Evolutionary conservation across 139 green algal species (phyloP), one percentile per base, ranked within the genome.

Genomic region (Coelastrella sp.): DNA sequence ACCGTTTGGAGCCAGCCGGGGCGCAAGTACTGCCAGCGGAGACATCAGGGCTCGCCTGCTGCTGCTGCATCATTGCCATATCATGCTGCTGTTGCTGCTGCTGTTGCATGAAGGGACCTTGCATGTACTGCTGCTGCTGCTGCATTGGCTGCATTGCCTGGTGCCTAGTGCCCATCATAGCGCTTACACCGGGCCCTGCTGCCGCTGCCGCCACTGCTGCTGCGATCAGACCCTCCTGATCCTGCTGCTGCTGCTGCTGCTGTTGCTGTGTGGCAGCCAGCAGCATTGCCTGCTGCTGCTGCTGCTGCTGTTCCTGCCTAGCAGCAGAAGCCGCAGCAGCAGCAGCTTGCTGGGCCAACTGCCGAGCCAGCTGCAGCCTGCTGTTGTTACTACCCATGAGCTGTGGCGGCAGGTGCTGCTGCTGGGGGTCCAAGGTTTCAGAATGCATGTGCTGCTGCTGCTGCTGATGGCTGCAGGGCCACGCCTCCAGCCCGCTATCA

Each of bases 1-100:
- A 17, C 3, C 74, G 7, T 23, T 80, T 80, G 74, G 5, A 59
- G 10, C 22, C 74, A n/a, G 58, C 23, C 0, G 78, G 56, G 7
- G 78, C 80, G 7, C 58, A 85, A 22, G 56, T 85, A 58, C 80
- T 85, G 80, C 80, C 80, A 85, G 80, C 80, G 7, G 80, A 85
- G 11, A 73, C 64, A 64, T 85, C 20, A 5, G 80, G 80, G n/a
- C 80, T 85, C 17, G 58, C 19, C 57, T 73, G 56, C 78, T 84
- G 78, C 79, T 85, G 80, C 80, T 85, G 80, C 59, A 47, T 47
- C 32, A 47, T 47, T 47, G 32, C 32, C 32, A 47, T 47, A 47
- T 47, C 32, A 47, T 85, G 80, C 58, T 85, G 80, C 80, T 85
- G 80, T 58, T 57, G 20, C n/a, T 76, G 80, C 8, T 19, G 59